Conservation (phyloP, 208 protist species). For the Leishmania gerbilli region DNA sequence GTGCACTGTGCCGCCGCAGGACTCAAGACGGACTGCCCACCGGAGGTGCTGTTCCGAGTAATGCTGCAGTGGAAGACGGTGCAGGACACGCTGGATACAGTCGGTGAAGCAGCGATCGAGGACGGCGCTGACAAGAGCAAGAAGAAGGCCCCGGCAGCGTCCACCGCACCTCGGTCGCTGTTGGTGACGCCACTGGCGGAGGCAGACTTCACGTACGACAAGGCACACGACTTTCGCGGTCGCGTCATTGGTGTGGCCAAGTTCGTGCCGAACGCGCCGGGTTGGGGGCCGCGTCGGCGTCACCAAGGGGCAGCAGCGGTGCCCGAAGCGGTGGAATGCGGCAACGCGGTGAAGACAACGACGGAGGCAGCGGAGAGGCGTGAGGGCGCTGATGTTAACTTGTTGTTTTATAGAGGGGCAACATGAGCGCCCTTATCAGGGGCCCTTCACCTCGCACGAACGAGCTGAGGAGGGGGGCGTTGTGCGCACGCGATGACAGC, state of each 20-base stretch:
- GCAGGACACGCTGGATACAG: conserved; percentile 33
- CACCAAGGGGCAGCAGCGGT: conserved; percentile 68
- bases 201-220: conserved; percentile 82
- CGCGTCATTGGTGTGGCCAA: conserved; percentile 77
- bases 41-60: conserved; percentile 79
- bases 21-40: conserved; percentile 94
- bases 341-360: neutral
- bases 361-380: neutral
- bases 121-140: neutral
- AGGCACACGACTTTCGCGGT: conserved; percentile 77
- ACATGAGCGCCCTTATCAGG: neutral
- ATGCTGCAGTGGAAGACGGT: conserved; percentile 80
- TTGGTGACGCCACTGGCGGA: conserved; percentile 45
- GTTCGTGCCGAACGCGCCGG: conserved; percentile 89
- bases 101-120: neutral
- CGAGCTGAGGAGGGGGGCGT: neutral
- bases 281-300: conserved; percentile 85
- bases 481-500: neutral
- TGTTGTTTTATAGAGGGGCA: neutral
- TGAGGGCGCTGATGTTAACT: neutral
- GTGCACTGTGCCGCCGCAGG: conserved; percentile 89
- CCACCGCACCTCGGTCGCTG: conserved; percentile 15
- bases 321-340: conserved; percentile 14
- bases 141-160: conserved; percentile 2
- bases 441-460: neutral